A percentile compares a stretch with the other conserved stretches of the same genome.
These are phyloP conservation scores for Vitis rupestris DNA, from an alignment of 164 flowering plant species.

Conservation along the genomic window DNA sequence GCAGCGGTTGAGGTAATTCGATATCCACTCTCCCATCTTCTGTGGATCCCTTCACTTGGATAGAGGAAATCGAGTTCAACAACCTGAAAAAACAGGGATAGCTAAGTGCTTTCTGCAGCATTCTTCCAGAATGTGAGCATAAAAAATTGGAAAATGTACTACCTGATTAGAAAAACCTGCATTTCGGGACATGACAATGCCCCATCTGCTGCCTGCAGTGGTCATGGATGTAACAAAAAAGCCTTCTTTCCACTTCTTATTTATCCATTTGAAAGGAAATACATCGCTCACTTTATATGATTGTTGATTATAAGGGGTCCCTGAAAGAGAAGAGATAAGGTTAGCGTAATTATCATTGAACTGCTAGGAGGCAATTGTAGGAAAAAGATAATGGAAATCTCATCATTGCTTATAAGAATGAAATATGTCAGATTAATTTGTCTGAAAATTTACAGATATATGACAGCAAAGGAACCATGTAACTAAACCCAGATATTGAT, in stretches of 20 bases:
- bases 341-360: neutral
- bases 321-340: constrained; percentile 20
- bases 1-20: constrained; percentile 60
- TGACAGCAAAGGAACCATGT: too few relatives aligned
- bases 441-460: too few relatives aligned
- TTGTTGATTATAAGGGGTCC: constrained; percentile 51
- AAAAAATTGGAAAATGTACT: neutral
- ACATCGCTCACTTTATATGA: constrained; percentile 68
- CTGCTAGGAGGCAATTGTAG: neutral
- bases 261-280: constrained; percentile 74
- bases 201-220: constrained; percentile 64
- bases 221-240: constrained; percentile 66
- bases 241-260: constrained; percentile 76
- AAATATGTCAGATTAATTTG: too few relatives aligned
- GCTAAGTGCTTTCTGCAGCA: constrained; percentile 3
- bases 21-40: constrained; percentile 62
- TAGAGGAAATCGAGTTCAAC: constrained; percentile 67
- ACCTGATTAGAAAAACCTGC: constrained; percentile 66
- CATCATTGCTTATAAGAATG: too few relatives aligned
- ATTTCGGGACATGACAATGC: constrained; percentile 63
- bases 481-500: too few relatives aligned
- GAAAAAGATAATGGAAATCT: neutral
- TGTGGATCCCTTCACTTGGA: constrained; percentile 68
- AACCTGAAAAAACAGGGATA: constrained; percentile 34
- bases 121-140: neutral